Conservation (phyloP, 1,284 basidiomycete genomes). For the Inonotus obliquus region DNA sequence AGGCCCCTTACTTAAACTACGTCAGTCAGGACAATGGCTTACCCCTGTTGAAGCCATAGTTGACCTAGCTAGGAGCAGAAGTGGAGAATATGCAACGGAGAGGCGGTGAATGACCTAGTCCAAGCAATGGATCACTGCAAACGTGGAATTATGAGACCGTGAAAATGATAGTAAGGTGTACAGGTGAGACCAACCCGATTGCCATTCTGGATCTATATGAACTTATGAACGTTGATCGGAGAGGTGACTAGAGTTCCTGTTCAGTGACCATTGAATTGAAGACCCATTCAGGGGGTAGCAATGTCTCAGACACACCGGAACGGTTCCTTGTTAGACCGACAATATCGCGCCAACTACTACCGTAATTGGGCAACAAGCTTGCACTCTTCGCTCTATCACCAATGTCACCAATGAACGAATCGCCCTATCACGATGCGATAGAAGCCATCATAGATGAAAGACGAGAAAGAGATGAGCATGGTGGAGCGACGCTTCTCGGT, state of each 20-base stretch:
- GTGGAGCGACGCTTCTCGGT: background rate
- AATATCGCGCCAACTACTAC: too few relatives aligned
- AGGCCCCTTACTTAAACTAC: background rate
- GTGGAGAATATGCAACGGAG: background rate
- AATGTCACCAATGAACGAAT: too few relatives aligned
- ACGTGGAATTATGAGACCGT: too few relatives aligned
- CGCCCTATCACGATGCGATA: background rate
- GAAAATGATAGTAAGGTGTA: too few relatives aligned
- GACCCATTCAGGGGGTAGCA: background rate
- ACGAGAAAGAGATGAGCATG: background rate
- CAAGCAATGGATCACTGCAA: background rate
- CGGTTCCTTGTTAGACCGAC: background rate
- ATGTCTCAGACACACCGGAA: background rate
- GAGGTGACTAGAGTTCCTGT: background rate
- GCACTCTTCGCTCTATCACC: background rate
- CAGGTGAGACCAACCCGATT: too few relatives aligned
- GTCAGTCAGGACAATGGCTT: background rate
- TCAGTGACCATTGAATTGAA: background rate
- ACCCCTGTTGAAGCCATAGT: background rate
- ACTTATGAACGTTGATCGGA: background rate
- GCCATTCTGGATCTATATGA: background rate
- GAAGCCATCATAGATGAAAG: background rate
- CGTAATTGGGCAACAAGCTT: background rate
- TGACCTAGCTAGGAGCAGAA: background rate
- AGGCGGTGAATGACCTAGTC: background rate